Evolutionary conservation across 2,329 filamentous ascomycete genomes (phyloP), one percentile per base, ranked within the genome.

Genomic region (Penicillium sp.): DNA sequence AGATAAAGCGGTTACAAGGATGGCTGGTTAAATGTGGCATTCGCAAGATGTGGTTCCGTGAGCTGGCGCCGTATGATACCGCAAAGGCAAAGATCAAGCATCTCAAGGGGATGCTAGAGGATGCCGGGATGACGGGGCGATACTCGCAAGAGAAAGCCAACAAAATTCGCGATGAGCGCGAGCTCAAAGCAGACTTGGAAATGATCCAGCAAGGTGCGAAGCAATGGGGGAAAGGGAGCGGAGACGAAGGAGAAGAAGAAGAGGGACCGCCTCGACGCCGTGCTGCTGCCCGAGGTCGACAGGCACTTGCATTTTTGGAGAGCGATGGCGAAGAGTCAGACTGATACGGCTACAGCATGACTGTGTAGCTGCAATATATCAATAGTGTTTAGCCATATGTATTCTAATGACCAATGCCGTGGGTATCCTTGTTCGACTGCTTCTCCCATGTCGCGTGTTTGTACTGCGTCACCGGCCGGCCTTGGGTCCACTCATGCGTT

Each of bases 21-120:
- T 91, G 93, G 74, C 83, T 99, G 7, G 77, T 88, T 46, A 96
- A 97, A 75, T 99, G 93, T 68, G 93, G 93, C 29, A 86, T 97
- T 54, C 89, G 91, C 52, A 98, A 97, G 72, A 84, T 97, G 59
- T 99, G 95, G 93, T 85, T 84, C 49, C 86, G 89, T 61, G 91
- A 97, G 74, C 82, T 99, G 27, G 90, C 90, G 72, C 80, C 86
- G 53, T 92, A 85, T 67, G 84, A 87, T 54, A 90, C 93, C 24
- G 71, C 83, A 4, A 89, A 86, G 59, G 90, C 86, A 49, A 97
- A 96, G 79, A 90, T 97, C 60, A 82, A 82, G 52, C 91, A 97
- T 70, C 81, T 99, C 8, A 90, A 86, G 70, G 78, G 78, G 11
- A 89, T 96, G 87, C 82, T 99, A 26, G 82, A 82, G 33, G 91